Conservation (phyloP, 345 rosid species). For the Linum tenue region DNA sequence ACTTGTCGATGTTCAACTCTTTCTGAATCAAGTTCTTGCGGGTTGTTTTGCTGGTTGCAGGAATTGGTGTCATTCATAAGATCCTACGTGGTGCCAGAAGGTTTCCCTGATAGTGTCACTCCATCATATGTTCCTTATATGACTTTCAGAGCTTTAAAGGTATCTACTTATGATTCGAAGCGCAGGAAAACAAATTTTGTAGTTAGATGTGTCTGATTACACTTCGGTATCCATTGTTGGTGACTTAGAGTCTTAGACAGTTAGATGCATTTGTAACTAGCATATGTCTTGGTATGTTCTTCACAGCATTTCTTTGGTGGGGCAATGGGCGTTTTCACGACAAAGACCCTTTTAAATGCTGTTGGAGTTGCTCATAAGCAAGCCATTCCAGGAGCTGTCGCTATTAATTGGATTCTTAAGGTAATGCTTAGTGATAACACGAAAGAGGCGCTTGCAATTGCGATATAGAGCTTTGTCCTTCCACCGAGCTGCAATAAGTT, state of each 20-base stretch:
- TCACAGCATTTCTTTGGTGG: slow-evolving; percentile 94
- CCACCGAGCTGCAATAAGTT: neutral
- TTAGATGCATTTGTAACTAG: no score
- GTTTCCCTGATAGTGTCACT: slow-evolving; percentile 78
- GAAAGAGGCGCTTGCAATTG: neutral
- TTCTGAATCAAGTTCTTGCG: neutral
- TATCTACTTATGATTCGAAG: slow-evolving; percentile 13
- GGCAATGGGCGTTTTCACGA: slow-evolving; percentile 97
- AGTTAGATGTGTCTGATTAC: no score
- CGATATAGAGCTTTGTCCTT: neutral
- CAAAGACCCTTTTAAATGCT: slow-evolving; percentile 78
- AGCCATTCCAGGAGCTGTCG: slow-evolving; percentile 81
- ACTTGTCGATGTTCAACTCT: neutral
- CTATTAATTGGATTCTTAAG: slow-evolving; percentile 98
- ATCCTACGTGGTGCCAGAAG: slow-evolving; percentile 95
- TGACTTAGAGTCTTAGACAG: no score
- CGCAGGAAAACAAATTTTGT: neutral
- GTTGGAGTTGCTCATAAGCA: slow-evolving; percentile 76
- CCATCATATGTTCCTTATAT: slow-evolving; percentile 93
- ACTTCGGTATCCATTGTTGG: no score
- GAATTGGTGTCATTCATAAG: slow-evolving; percentile 76
- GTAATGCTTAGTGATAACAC: slow-evolving; percentile 19
- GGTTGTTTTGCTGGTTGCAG: slow-evolving; percentile 25
- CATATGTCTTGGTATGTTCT: slow-evolving; percentile 1
- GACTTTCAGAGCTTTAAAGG: slow-evolving; percentile 98